A percentile compares a stretch with the other conserved stretches of the same genome.
Conservation (phyloP, 2,329 filamentous ascomycete species). For the Paracoccidioides lutzii region DNA sequence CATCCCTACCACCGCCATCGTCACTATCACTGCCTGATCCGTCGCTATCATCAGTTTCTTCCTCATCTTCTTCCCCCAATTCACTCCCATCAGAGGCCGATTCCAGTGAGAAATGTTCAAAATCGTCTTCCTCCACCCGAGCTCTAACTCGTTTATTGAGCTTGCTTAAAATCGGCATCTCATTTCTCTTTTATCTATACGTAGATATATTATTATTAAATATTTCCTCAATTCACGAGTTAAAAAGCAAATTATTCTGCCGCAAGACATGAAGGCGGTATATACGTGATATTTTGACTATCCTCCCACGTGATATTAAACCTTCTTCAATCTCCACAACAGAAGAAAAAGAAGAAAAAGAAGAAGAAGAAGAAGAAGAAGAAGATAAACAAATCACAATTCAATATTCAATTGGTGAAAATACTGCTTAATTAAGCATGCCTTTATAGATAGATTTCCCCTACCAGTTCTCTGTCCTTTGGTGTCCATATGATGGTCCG, state of each 20-base stretch:
- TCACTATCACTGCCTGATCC: constrained; percentile 18
- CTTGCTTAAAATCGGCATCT: constrained; percentile 26
- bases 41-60: constrained; percentile 29
- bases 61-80: constrained; percentile 12
- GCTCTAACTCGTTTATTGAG: constrained; percentile 33
- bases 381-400: neutral
- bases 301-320: neutral
- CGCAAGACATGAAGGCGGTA: neutral
- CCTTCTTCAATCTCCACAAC: neutral
- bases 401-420: neutral
- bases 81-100: constrained; percentile 14
- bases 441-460: neutral
- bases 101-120: constrained; percentile 17
- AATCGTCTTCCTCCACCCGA: constrained; percentile 27
- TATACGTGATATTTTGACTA: neutral
- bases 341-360: no score
- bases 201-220: neutral
- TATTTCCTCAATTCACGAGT: neutral
- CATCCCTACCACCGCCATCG: constrained; percentile 9
- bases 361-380: no score
- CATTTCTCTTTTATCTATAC: neutral
- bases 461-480: neutral
- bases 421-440: neutral
- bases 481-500: neutral
- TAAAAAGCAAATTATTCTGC: neutral